Evolutionary conservation across 257 asterid species (phyloP).

Genomic region (Solanum ossicruentum): DNA sequence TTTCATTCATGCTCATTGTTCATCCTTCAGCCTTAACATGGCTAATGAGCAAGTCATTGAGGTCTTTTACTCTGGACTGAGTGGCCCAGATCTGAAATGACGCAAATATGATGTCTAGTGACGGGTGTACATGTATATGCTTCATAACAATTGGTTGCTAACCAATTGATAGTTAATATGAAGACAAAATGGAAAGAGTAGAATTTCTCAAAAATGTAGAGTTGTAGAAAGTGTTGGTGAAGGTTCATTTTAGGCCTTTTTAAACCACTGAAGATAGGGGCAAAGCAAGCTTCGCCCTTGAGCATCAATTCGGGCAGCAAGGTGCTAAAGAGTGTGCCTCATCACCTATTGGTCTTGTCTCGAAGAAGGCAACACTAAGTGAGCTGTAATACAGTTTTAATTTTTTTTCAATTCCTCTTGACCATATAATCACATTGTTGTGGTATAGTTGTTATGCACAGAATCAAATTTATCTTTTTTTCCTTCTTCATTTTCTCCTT

Average conservation of each 20-base stretch:
- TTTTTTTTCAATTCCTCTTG: neutral
- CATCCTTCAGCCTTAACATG: neutral
- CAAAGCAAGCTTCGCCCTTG: neutral
- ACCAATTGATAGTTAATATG: neutral
- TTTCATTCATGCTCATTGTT: neutral
- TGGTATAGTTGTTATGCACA: neutral
- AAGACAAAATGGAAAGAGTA: neutral
- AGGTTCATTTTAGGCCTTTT: neutral
- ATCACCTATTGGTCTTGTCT: neutral
- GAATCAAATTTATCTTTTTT: neutral
- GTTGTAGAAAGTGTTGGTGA: neutral
- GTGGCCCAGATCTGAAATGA: neutral
- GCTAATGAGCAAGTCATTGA: neutral
- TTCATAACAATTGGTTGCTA: neutral
- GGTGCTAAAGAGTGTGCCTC: neutral
- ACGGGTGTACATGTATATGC: neutral
- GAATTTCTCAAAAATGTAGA: neutral
- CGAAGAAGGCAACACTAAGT: neutral
- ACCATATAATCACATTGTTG: neutral
- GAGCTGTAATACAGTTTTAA: neutral
- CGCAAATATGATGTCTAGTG: neutral
- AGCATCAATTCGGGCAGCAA: neutral
- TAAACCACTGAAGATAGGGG: neutral
- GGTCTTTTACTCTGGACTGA: neutral
- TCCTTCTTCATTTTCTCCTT: neutral